Base-by-base conservation (phyloP, 306 rosid species). In the Chamaecrista fasciculata region DNA sequence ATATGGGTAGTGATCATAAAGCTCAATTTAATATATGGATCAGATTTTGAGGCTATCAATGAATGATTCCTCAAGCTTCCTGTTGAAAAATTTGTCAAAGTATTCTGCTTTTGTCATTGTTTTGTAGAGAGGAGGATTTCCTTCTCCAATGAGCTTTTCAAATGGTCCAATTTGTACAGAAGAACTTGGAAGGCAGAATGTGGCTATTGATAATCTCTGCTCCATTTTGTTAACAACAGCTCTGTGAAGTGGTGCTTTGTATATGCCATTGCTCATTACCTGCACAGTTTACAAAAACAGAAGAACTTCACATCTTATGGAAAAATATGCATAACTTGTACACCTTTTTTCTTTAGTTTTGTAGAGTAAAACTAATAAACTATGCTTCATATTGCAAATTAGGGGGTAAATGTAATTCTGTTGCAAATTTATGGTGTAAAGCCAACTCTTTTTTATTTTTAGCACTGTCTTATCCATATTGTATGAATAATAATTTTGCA, bases 161-260 rank as follows among this genome's bases (percentile, higher is more conserved):
- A 62, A 24, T 42, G 83, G 87, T 48, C 69, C 83, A 62, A 83
- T 55, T 2, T 83, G 74, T 2, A 28, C 63, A 5, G 43, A 47
- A 42, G 85, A 46, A 56, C 37, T 21, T 34, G 87, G 81, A 71
- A 53, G 74, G 67, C 82, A 80, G 65, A 80, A 83, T 71, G 87
- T 77, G 52, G 56, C 80, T n/a, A 77, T 36, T 34, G 87, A 74
- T 20, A 73, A 40, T 48, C 85, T 80, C 47, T 80, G 76, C 67
- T 77, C 74, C 62, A 19, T 4, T 16, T 74, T 77, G 40, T 83
- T 83, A 10, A 77, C 87, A 25, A 80, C 47, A 23, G 85, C 87
- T 66, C 87, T 76, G 47, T 83, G 87, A 56, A 73, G 78, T 15
- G 87, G 85, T 0, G 87, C 83, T 71, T 80, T 70, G 82, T 83